These are phyloP conservation scores for Rhododendron williamsianum DNA, from an alignment of 148 eudicot species.

Conservation along the genomic window DNA sequence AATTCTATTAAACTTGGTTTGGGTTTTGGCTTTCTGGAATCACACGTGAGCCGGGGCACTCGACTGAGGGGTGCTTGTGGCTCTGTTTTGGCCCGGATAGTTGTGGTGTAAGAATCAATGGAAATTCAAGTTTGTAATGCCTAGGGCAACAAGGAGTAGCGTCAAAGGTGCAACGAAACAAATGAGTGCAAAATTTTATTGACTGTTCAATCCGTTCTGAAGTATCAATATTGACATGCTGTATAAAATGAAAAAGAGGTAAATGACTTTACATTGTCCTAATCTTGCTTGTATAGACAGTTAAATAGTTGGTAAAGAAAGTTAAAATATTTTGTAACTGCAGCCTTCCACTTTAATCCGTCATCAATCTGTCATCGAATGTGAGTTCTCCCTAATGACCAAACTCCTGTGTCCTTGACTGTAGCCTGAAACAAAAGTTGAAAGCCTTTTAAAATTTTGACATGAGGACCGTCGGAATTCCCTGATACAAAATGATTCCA, in stretches of 20 bases:
- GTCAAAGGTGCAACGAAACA: background rate
- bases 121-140: background rate
- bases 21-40: background rate
- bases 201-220: background rate
- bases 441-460: background rate
- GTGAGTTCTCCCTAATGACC: conserved; percentile 85
- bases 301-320: background rate
- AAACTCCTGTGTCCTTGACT: conserved; percentile 73
- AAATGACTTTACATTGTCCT: background rate
- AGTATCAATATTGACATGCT: background rate
- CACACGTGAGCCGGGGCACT: background rate
- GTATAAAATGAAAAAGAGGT: background rate
- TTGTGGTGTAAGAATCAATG: background rate
- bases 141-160: background rate
- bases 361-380: conserved; percentile 44
- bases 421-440: conserved; percentile 49
- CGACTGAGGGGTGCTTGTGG: background rate
- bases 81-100: background rate
- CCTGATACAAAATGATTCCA: background rate
- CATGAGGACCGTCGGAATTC: background rate
- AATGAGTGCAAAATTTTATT: background rate
- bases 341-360: background rate
- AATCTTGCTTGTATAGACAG: background rate
- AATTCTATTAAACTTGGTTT: no score
- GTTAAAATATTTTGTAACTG: background rate